Base-by-base conservation (phyloP, 306 rosid species). In the Castanopsis chinensis region DNA sequence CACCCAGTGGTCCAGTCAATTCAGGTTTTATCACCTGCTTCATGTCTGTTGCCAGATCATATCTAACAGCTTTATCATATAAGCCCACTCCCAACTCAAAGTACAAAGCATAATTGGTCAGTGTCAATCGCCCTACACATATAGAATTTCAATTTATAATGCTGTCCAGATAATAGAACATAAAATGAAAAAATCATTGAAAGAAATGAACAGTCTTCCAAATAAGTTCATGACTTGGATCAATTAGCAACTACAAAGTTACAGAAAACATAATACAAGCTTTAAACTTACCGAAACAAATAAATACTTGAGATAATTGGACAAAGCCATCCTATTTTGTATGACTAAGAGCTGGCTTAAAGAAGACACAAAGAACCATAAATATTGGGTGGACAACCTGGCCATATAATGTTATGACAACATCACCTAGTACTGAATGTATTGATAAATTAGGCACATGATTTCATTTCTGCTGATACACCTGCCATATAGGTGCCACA, bases 1-100 rank as follows among this genome's bases (percentile, higher is more conserved):
- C 92, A 77, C 99, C 98, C 80, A 91, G 87, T 27, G 99, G 98
- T 65, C 99, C 98, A 32, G 97, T 95, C 81, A 92, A 80, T 79
- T 92, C 96, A 73, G 99, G 96, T 78, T 92, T 95, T 82, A 95
- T 91, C 80, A 87, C 89, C 83, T 93, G 98, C 85, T 95, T 91
- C 88, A 84, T 71, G 80, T 93, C 93, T 30, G 84, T 74, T 76
- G 83, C 90, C 67, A 95, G 90, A 82, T 95, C 93, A 78, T 93
- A 95, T 82, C 87, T 88, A 88, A 90, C 87, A 65, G 97, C 89
- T 85, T 95, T 91, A 78, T 91, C 99, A 64, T 95, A 85, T 71
- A 80, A 41, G 74, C 96, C 98, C 80, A 95, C 97, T 79, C 98
- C 97, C 81, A 94, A 81, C 86, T 95, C 97, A 72, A 93, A 95